These are phyloP conservation scores for Fusarium sp. DNA, from an alignment of 2,329 filamentous ascomycete genomes.

Conservation along the genomic window DNA sequence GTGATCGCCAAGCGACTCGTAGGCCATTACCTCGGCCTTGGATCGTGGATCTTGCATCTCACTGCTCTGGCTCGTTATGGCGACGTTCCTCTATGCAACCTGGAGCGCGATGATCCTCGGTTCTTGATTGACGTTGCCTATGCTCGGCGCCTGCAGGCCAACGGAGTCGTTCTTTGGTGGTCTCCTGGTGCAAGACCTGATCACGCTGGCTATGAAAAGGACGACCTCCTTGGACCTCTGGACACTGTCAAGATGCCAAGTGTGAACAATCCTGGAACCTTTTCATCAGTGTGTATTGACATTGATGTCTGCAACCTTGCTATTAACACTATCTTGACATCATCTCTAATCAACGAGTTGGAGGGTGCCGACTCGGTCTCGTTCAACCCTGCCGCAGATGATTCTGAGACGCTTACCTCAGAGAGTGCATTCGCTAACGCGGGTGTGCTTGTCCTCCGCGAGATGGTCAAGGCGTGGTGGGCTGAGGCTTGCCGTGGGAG, in stretches of 20 bases:
- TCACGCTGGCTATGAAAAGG: slow-evolving; percentile 94
- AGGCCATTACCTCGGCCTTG: slow-evolving; percentile 91
- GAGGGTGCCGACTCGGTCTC: slow-evolving; percentile 90
- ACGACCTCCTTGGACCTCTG: slow-evolving; percentile 85
- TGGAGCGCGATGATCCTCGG: slow-evolving; percentile 92
- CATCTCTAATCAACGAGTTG: slow-evolving; percentile 94
- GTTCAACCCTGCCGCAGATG: slow-evolving; percentile 71
- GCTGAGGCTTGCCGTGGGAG: slow-evolving; percentile 90
- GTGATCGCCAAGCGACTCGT: slow-evolving; percentile 89
- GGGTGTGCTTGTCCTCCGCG: slow-evolving; percentile 88
- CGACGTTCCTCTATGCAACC: slow-evolving; percentile 93
- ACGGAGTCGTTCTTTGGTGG: slow-evolving; percentile 98
- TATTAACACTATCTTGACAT: slow-evolving; percentile 98
- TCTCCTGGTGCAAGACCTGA: slow-evolving; percentile 88
- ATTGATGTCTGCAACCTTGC: slow-evolving; percentile 92
- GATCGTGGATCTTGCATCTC: slow-evolving; percentile 90
- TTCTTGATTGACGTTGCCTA: slow-evolving; percentile 98
- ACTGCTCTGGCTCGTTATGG: slow-evolving; percentile 91
- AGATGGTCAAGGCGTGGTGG: slow-evolving; percentile 99
- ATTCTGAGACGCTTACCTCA: slow-evolving; percentile 73
- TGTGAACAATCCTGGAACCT: slow-evolving; percentile 93
- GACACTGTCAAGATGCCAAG: slow-evolving; percentile 93
- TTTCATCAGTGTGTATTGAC: slow-evolving; percentile 96
- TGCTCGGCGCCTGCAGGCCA: slow-evolving; percentile 87
- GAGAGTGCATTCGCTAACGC: slow-evolving; percentile 95